These are phyloP conservation scores for Sclerotinia glacialis DNA, from an alignment of 2,329 filamentous ascomycete species.

Conservation along the genomic window DNA sequence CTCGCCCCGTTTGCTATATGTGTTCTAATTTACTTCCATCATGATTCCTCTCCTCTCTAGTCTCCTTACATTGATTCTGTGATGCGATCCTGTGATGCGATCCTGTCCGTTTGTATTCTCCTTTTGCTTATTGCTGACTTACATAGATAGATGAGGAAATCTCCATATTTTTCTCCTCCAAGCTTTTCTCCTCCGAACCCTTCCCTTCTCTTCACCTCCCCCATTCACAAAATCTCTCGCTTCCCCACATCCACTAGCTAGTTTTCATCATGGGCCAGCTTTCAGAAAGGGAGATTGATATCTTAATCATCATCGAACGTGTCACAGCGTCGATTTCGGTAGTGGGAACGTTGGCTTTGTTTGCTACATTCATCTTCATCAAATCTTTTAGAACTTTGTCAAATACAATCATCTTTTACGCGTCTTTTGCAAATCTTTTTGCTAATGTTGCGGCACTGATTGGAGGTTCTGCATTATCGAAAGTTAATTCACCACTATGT, in stretches of 20 bases:
- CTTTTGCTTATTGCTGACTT: neutral
- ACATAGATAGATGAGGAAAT: constrained; percentile 16
- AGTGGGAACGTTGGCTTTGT: constrained; percentile 66
- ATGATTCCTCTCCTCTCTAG: neutral
- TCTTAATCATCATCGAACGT: constrained; percentile 63
- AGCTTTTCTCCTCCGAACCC: too few relatives aligned
- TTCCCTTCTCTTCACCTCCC: neutral
- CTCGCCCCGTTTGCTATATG: neutral
- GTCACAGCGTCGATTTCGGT: constrained; percentile 69
- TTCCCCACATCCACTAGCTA: constrained; percentile 12
- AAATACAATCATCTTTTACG: constrained; percentile 63
- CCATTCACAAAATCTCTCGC: neutral
- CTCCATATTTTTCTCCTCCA: constrained; percentile 3
- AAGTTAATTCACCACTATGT: constrained; percentile 43
- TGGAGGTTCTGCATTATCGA: constrained; percentile 45
- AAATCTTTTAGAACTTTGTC: constrained; percentile 75
- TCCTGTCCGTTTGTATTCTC: neutral
- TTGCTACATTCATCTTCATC: constrained; percentile 66
- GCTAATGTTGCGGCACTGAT: constrained; percentile 57
- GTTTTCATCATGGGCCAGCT: constrained; percentile 24
- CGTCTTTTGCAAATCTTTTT: constrained; percentile 59
- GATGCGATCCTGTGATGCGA: neutral
- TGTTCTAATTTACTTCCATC: neutral
- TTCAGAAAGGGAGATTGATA: constrained; percentile 44
- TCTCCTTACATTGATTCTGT: neutral